Conservation (phyloP, 2,329 filamentous ascomycete genomes). For the Tolypocladium capitatum region DNA sequence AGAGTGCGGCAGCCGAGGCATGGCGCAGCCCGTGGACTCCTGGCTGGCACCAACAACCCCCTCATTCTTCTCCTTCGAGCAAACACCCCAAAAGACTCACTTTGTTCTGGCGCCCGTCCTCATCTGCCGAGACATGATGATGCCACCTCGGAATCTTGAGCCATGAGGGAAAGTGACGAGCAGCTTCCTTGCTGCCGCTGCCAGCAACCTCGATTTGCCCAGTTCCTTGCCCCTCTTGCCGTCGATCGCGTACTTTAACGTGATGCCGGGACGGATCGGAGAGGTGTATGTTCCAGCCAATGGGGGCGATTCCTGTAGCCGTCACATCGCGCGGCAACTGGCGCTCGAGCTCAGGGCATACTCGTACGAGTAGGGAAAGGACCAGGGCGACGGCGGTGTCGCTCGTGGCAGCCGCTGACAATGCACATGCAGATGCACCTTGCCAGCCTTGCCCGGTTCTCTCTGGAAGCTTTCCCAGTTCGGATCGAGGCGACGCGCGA, state of each 20-base stretch:
- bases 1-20: too few relatives aligned
- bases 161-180: too few relatives aligned
- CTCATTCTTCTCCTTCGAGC: too few relatives aligned
- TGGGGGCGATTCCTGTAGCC: not conserved
- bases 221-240: not conserved
- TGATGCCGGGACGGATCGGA: not conserved
- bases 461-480: not conserved
- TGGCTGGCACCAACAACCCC: too few relatives aligned
- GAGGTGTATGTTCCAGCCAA: not conserved
- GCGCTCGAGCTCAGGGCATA: too few relatives aligned
- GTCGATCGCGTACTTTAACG: not conserved
- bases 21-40: too few relatives aligned
- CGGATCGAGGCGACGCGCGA: not conserved
- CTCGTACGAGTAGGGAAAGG: too few relatives aligned
- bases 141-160: too few relatives aligned
- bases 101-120: too few relatives aligned
- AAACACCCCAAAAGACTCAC: too few relatives aligned
- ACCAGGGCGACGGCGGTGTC: not conserved
- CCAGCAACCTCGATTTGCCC: not conserved
- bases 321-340: not conserved
- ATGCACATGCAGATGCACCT: not conserved
- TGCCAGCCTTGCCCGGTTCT: not conserved
- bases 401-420: not conserved
- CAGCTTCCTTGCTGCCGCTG: not conserved
- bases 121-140: too few relatives aligned